Evolutionary conservation across 1,139 yeast species (phyloP).

Genomic region (Yamadazyma triangularis): DNA sequence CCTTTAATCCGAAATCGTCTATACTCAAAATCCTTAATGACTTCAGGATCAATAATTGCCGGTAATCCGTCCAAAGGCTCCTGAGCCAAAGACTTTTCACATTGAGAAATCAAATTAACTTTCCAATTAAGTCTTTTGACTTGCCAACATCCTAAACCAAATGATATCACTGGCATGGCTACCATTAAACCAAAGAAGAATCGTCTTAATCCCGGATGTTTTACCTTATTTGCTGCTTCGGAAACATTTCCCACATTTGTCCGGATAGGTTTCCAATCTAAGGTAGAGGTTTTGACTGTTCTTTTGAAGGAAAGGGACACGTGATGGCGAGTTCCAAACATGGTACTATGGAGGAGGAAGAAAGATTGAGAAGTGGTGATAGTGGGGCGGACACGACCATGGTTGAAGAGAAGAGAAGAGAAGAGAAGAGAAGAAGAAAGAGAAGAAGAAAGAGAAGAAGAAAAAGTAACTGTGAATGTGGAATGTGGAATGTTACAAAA

Average conservation of each 20-base stretch:
- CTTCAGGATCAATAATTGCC: constrained; percentile 48
- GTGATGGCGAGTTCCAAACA: no score
- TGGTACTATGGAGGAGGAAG: no score
- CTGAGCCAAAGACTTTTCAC: constrained; percentile 75
- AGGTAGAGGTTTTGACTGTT: constrained; percentile 59
- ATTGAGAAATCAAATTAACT: constrained; percentile 70
- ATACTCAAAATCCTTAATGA: constrained; percentile 69
- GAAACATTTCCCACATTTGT: constrained; percentile 45
- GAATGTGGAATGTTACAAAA: no score
- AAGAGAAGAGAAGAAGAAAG: no score
- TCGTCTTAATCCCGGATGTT: constrained; percentile 37
- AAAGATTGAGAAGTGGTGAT: no score
- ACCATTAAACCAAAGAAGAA: constrained; percentile 57
- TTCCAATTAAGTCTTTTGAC: constrained; percentile 84
- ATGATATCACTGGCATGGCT: constrained; percentile 85
- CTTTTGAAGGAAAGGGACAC: constrained; percentile 13
- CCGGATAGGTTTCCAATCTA: constrained; percentile 80
- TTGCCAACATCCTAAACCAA: constrained; percentile 94
- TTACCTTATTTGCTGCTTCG: constrained; percentile 36
- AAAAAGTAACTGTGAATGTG: no score
- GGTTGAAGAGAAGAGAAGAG: no score
- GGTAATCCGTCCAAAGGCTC: constrained; percentile 71
- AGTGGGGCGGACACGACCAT: no score
- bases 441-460: no score
- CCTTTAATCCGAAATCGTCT: constrained; percentile 74